Evolutionary conservation across 2,329 filamentous ascomycete species (phyloP), one percentile per base, ranked within the genome.

Genomic region (Emmonsiellopsis sp.): DNA sequence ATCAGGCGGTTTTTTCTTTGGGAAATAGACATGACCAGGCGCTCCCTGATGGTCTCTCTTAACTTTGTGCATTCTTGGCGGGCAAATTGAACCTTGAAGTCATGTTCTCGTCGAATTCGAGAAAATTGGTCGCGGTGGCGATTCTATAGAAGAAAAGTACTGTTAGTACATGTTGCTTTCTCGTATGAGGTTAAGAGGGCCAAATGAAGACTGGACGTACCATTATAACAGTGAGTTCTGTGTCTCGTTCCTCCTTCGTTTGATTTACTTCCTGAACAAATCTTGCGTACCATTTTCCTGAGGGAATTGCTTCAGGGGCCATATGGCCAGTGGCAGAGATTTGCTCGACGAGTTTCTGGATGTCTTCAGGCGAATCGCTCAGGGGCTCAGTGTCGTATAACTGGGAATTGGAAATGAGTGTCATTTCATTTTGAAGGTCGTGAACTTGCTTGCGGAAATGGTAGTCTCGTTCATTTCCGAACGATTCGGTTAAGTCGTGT

Each of bases 341-440:
- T 54, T 79, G 74, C 57, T 78, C 75, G 55, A 82, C 80, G 63
- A 86, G 72, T 60, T 83, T 81, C 50, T 79, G 76, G 57, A 90
- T 83, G 54, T 87, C 81, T 57, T 89, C 85, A 46, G 78, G 74
- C 20, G 72, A 73, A 59, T 85, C 82, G 11, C 80, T 80, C 52
- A 95, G 77, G 48, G 88, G 83, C 56, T 82, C 80, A 56, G 83
- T 77, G 51, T 79, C 77, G 68, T 95, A 94, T 0, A 88, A 86
- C 64, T 95, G 86, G 51, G 93, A 87, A 61, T 87, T 84, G 68
- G 89, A 84, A 60, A 95, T 89, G 45, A 95, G 79, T 55, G 82
- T 88, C 72, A 91, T 90, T 69, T 95, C 91, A 59, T 89, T 84
- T 72, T 96, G 91, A n/a, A 96, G 83, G 60, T 89, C 89, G 64